Evolutionary conservation across 345 rosid species (phyloP).

Genomic region (Melaleuca quinquenervia): DNA sequence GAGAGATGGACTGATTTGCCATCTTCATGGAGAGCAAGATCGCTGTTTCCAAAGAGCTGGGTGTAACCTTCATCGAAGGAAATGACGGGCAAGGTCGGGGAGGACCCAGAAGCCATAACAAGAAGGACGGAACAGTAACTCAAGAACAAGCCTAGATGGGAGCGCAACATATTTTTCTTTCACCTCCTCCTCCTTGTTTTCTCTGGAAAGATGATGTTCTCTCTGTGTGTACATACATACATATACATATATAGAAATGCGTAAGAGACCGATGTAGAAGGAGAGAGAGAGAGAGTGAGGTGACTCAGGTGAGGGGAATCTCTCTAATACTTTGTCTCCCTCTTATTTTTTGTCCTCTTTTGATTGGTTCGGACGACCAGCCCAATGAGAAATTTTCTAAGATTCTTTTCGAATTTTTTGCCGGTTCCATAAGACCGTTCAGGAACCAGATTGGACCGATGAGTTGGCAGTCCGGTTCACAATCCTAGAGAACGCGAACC

Average conservation of each 20-base stretch:
- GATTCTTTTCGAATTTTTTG: too few species aligned
- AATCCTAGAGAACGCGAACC: too few species aligned
- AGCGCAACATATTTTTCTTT: constrained; percentile 20
- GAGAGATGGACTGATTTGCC: constrained; percentile 77
- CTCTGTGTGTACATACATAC: too few species aligned
- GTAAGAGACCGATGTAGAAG: not conserved
- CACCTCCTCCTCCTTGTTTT: not conserved
- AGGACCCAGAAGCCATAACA: constrained; percentile 49
- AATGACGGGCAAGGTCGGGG: constrained; percentile 32
- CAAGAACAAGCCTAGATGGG: constrained; percentile 6
- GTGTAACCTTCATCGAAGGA: constrained; percentile 88
- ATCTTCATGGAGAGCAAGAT: constrained; percentile 58
- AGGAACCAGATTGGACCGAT: too few species aligned
- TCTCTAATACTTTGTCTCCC: not conserved
- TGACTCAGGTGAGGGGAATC: not conserved
- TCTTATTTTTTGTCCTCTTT: too few species aligned
- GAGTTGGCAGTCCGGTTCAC: too few species aligned
- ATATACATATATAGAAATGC: not conserved
- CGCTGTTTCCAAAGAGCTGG: constrained; percentile 82
- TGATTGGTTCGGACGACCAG: too few species aligned
- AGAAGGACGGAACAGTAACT: constrained; percentile 22
- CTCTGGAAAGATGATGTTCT: not conserved
- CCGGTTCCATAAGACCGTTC: too few species aligned
- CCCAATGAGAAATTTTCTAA: too few species aligned
- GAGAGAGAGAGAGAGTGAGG: not conserved